Conservation (phyloP, 352 stramenopile genomes). For the Pythium plurisporium region DNA sequence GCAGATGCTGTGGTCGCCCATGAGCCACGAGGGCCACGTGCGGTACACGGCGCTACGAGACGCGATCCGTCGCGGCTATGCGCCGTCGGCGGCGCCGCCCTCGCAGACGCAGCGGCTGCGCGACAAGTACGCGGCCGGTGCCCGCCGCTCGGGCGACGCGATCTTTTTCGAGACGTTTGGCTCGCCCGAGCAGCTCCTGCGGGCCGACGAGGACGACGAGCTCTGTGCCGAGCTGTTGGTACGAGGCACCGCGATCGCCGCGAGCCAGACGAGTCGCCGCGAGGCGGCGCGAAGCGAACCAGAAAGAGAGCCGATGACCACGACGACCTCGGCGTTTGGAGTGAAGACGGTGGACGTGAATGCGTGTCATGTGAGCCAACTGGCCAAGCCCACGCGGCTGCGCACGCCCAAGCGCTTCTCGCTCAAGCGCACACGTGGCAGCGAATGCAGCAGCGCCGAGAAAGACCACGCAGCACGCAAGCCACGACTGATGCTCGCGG, state of each 20-base stretch:
- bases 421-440: slow-evolving; percentile 45
- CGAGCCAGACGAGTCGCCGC: not conserved
- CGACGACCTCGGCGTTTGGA: slow-evolving; percentile 23
- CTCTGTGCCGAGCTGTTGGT: slow-evolving; percentile 13
- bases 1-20: slow-evolving; percentile 25
- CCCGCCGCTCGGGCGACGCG: slow-evolving; percentile 39
- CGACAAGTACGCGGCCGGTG: slow-evolving; percentile 44
- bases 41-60: slow-evolving; percentile 13
- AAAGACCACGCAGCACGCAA: slow-evolving; percentile 48
- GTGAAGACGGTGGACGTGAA: not conserved
- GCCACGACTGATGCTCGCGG: slow-evolving; percentile 28
- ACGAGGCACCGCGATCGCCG: not conserved
- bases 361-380: slow-evolving; percentile 27
- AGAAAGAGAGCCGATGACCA: not conserved
- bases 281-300: no score
- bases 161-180: slow-evolving; percentile 72
- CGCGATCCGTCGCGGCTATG: slow-evolving; percentile 11
- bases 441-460: slow-evolving; percentile 44
- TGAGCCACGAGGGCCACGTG: slow-evolving; percentile 20
- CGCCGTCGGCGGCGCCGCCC: not conserved
- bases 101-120: slow-evolving; percentile 24
- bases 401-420: slow-evolving; percentile 52
- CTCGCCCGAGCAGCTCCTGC: slow-evolving; percentile 38
- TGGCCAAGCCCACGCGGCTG: slow-evolving; percentile 39
- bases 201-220: slow-evolving; percentile 18